These are phyloP conservation scores for Cicer chorassanicum DNA, from an alignment of 306 rosid species.

Conservation along the genomic window DNA sequence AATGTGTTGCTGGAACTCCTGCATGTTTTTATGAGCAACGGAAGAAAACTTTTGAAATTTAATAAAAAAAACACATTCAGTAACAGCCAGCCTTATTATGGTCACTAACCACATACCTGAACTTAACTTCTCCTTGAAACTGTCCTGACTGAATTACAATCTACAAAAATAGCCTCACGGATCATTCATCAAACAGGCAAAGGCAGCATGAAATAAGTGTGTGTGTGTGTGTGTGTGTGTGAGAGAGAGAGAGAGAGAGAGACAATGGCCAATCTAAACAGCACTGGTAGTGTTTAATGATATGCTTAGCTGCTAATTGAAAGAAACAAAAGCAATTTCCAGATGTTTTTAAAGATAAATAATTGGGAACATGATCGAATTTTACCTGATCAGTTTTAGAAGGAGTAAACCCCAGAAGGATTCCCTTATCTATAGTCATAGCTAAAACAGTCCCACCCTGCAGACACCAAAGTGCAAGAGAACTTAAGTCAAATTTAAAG, in stretches of 20 bases:
- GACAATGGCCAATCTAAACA: background rate
- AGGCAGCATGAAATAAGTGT: conserved; percentile 17
- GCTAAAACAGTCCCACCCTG: conserved; percentile 95
- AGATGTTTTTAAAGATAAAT: conserved; percentile 25
- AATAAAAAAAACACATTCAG: background rate
- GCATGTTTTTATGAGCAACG: conserved; percentile 21
- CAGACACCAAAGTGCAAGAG: conserved; percentile 33
- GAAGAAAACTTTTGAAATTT: background rate
- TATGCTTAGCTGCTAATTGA: conserved; percentile 29
- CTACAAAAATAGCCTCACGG: conserved; percentile 54
- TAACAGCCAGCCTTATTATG: conserved; percentile 41
- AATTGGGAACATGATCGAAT: conserved; percentile 14
- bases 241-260: background rate
- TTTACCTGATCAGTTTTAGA: conserved; percentile 70
- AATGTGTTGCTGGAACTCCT: background rate
- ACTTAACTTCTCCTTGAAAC: conserved; percentile 83
- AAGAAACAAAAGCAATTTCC: conserved; percentile 27
- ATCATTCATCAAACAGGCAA: conserved; percentile 38
- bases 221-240: background rate
- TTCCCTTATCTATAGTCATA: conserved; percentile 80
- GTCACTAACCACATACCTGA: conserved; percentile 68
- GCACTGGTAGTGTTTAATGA: background rate
- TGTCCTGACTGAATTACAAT: conserved; percentile 75
- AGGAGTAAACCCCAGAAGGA: conserved; percentile 88
- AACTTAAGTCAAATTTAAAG: conserved; percentile 24